Evolutionary conservation across 768 basidiomycete species (phyloP).

Genomic region (Panaeolus papilionaceus): DNA sequence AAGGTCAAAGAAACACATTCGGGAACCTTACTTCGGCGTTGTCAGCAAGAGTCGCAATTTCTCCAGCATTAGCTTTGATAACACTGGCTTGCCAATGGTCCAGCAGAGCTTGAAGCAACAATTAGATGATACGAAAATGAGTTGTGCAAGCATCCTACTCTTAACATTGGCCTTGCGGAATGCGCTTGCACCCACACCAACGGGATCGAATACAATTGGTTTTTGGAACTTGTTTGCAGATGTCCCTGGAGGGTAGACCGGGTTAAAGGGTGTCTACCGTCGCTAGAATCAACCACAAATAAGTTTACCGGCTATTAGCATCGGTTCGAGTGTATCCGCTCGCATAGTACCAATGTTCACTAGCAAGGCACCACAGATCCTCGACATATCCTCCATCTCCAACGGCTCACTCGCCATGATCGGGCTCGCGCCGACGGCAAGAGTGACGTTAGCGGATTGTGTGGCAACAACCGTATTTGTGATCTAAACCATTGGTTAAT

Average conservation of each 20-base stretch:
- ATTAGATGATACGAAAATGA: background rate
- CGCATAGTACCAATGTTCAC: constrained; percentile 88
- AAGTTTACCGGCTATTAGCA: constrained; percentile 70
- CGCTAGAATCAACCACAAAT: background rate
- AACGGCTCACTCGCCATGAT: constrained; percentile 90
- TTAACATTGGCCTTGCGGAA: constrained; percentile 69
- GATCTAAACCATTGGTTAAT: constrained; percentile 56
- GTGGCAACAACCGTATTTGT: constrained; percentile 90
- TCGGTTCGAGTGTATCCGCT: constrained; percentile 64
- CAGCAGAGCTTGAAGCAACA: constrained; percentile 60
- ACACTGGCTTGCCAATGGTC: constrained; percentile 85
- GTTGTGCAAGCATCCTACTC: constrained; percentile 42
- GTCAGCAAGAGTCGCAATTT: constrained; percentile 81
- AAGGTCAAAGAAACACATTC: background rate
- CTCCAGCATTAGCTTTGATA: constrained; percentile 94
- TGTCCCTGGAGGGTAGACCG: constrained; percentile 36
- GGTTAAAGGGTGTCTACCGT: constrained; percentile 12
- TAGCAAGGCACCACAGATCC: constrained; percentile 70
- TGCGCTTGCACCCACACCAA: constrained; percentile 84
- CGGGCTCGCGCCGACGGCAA: constrained; percentile 88
- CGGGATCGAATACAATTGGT: constrained; percentile 90
- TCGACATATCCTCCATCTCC: constrained; percentile 83
- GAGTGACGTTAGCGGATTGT: constrained; percentile 89
- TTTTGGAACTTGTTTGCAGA: constrained; percentile 73
- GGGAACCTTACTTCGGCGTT: constrained; percentile 65